Conservation (phyloP, 2,329 filamentous ascomycete species). For the Paramyrothecium sp. region DNA sequence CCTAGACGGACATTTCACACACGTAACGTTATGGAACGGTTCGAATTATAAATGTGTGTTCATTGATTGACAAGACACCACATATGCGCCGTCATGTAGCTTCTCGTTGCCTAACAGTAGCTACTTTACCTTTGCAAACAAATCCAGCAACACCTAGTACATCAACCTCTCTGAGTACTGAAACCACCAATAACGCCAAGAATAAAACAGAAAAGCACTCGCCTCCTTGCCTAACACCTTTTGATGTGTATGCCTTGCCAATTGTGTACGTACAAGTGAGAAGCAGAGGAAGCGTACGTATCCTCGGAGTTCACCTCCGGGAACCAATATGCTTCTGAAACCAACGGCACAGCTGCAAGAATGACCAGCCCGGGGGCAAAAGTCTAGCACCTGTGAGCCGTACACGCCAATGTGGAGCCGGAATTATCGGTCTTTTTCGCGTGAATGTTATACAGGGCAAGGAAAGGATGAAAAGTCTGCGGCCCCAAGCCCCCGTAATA, state of each 20-base stretch:
- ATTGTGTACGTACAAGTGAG: constrained; percentile 37
- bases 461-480: constrained; percentile 11
- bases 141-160: constrained; percentile 25
- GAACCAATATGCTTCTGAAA: not conserved
- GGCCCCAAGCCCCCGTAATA: constrained; percentile 5
- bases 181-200: constrained; percentile 21
- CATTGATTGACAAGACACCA: not conserved
- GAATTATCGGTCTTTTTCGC: constrained; percentile 15
- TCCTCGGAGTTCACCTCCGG: not conserved
- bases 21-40: not conserved
- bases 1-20: too few species aligned
- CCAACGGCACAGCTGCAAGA: not conserved
- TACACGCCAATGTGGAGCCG: constrained; percentile 17
- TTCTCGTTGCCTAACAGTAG: constrained; percentile 26
- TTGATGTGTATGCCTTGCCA: constrained; percentile 43
- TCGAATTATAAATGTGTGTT: not conserved
- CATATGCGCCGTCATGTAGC: constrained; percentile 16
- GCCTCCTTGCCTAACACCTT: constrained; percentile 39
- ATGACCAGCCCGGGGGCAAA: constrained; percentile 7
- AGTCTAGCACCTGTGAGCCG: constrained; percentile 12
- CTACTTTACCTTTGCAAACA: constrained; percentile 2
- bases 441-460: constrained; percentile 26
- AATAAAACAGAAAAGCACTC: constrained; percentile 22
- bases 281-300: not conserved
- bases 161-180: constrained; percentile 19